Percentiles rank a stretch among this genome's conserved stretches.
Conservation (phyloP, 768 basidiomycete species). For the Paxillus involutus region DNA sequence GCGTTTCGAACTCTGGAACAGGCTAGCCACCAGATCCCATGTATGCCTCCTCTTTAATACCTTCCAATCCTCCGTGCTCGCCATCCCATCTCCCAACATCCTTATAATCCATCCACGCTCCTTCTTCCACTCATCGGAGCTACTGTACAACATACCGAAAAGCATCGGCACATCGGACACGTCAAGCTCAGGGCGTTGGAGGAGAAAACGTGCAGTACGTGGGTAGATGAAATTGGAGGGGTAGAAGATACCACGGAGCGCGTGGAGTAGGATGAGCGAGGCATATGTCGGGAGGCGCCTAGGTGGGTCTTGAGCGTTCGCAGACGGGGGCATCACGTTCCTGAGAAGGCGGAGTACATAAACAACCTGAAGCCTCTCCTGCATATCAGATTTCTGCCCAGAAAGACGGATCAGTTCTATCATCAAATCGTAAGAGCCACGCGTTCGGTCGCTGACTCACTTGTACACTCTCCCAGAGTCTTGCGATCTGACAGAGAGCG, state of each 20-base stretch:
- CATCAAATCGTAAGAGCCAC: neutral
- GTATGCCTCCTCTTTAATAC: slow-evolving; percentile 80
- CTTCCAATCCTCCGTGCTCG: slow-evolving; percentile 74
- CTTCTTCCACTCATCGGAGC: slow-evolving; percentile 76
- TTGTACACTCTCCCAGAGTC: slow-evolving; percentile 59
- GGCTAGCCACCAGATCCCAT: slow-evolving; percentile 83
- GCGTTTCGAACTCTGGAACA: slow-evolving; percentile 66
- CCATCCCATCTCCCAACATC: slow-evolving; percentile 81
- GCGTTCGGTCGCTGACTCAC: slow-evolving; percentile 38
- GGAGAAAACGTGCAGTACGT: slow-evolving; percentile 79
- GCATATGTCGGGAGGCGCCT: slow-evolving; percentile 73
- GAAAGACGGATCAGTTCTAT: neutral
- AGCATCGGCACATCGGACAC: slow-evolving; percentile 85
- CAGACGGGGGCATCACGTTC: slow-evolving; percentile 10
- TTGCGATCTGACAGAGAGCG: slow-evolving; percentile 60
- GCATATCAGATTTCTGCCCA: slow-evolving; percentile 59
- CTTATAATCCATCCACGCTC: slow-evolving; percentile 89
- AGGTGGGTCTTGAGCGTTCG: slow-evolving; percentile 49
- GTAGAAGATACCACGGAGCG: slow-evolving; percentile 79
- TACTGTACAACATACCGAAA: slow-evolving; percentile 84
- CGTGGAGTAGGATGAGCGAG: slow-evolving; percentile 81
- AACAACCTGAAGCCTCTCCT: slow-evolving; percentile 73
- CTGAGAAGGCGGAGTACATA: slow-evolving; percentile 57
- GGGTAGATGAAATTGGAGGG: slow-evolving; percentile 91
- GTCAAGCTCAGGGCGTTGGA: slow-evolving; percentile 86